Evolutionary conservation across 768 basidiomycete species (phyloP).

Genomic region (Trametes cingulata): DNA sequence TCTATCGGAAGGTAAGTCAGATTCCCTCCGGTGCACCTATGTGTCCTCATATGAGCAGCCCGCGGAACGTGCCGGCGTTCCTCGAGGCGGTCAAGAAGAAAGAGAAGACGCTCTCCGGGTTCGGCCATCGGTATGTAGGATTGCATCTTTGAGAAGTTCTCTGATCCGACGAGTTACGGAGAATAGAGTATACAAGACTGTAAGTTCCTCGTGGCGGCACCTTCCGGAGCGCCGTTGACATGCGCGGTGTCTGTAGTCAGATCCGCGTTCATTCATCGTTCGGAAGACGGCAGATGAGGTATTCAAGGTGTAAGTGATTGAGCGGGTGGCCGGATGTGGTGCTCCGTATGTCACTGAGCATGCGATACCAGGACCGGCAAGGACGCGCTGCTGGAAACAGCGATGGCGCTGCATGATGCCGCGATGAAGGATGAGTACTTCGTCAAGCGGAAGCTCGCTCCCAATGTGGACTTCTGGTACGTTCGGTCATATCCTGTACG

Average conservation of each 20-base stretch:
- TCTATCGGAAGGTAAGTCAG: conserved; percentile 74
- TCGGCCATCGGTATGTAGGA: conserved; percentile 72
- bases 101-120: conserved; percentile 87
- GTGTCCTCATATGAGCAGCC: conserved; percentile 42
- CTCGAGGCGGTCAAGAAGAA: conserved; percentile 85
- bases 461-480: conserved; percentile 92
- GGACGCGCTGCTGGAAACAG: conserved; percentile 84
- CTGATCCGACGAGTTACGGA: background rate
- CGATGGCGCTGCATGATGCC: conserved; percentile 84
- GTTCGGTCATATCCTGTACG: conserved; percentile 27
- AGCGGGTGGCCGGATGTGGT: too few relatives aligned
- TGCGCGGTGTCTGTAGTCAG: conserved; percentile 52
- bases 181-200: conserved; percentile 71
- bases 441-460: conserved; percentile 74
- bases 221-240: background rate
- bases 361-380: conserved; percentile 64
- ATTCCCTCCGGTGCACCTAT: too few relatives aligned
- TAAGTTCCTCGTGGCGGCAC: conserved; percentile 31
- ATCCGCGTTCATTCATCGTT: conserved; percentile 89
- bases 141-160: background rate
- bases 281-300: conserved; percentile 89
- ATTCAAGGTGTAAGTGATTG: conserved; percentile 73
- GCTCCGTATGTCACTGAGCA: background rate
- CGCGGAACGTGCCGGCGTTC: conserved; percentile 83
- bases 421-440: conserved; percentile 94